These are phyloP conservation scores for Suhomyces tanzawaensis DNA, from an alignment of 805 yeast species.

Conservation along the genomic window DNA sequence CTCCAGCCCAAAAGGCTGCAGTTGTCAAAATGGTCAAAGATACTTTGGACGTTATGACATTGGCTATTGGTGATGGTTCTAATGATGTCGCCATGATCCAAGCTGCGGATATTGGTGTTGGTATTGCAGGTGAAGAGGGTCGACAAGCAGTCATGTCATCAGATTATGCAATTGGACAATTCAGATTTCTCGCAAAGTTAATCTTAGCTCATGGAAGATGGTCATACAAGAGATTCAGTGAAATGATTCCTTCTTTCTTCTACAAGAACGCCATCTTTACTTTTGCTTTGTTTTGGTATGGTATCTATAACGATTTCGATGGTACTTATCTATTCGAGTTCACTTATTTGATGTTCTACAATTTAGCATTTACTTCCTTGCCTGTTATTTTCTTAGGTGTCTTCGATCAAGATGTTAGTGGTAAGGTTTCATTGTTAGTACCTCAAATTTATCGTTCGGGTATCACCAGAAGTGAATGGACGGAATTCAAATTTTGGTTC, in stretches of 20 bases:
- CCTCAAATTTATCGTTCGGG: conserved; percentile 74
- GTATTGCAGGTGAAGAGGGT: conserved; percentile 87
- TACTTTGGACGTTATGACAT: conserved; percentile 66
- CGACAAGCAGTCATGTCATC: conserved; percentile 85
- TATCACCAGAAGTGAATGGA: conserved; percentile 61
- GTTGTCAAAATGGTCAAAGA: conserved; percentile 67
- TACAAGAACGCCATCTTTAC: conserved; percentile 76
- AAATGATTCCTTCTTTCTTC: conserved; percentile 76
- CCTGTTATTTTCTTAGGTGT: conserved; percentile 74
- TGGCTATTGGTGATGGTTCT: conserved; percentile 85
- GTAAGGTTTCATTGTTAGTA: conserved; percentile 58
- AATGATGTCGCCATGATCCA: conserved; percentile 88
- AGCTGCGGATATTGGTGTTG: conserved; percentile 81
- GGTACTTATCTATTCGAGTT: conserved; percentile 76
- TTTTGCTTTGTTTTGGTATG: conserved; percentile 74
- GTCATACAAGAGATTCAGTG: conserved; percentile 73
- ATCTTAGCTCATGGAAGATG: conserved; percentile 80
- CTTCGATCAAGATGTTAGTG: conserved; percentile 74
- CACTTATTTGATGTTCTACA: conserved; percentile 75
- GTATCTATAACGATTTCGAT: conserved; percentile 65
- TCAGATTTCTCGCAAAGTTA: conserved; percentile 61
- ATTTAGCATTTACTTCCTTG: conserved; percentile 75
- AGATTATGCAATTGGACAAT: conserved; percentile 81
- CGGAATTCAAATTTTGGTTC: conserved; percentile 54
- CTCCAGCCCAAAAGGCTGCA: conserved; percentile 79